phyloP scores from a whole-genome alignment of 2,329 filamentous ascomycete species.

The Fusarium haematococcum region DNA sequence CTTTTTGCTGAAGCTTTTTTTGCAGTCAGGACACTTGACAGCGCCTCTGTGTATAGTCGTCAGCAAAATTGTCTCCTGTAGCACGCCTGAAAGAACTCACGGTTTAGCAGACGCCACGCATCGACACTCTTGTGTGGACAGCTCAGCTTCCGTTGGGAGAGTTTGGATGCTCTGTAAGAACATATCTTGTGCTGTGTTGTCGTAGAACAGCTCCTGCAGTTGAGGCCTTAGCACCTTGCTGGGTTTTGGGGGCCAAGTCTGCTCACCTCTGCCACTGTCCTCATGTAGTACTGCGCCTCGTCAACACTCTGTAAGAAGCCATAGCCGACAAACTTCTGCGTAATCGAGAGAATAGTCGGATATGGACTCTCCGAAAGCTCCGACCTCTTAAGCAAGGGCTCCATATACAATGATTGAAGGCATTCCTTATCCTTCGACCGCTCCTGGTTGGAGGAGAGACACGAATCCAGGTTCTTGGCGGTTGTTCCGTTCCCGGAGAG shows the following conservation, averaged over 20 bases:
- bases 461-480: neutral
- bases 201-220: neutral
- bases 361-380: neutral
- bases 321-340: neutral
- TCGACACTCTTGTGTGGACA: neutral
- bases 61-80: neutral
- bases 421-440: neutral
- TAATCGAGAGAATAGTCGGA: accelerated
- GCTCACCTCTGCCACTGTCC: neutral
- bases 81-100: neutral
- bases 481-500: neutral
- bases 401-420: neutral
- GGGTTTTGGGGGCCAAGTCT: neutral
- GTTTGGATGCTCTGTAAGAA: neutral
- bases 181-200: accelerated
- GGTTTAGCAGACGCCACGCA: neutral
- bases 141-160: neutral
- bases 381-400: neutral
- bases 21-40: neutral
- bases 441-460: neutral
- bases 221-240: neutral
- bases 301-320: neutral
- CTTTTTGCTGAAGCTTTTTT: neutral
- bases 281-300: neutral
- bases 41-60: neutral